Base-by-base conservation (phyloP, 2,329 filamentous ascomycete genomes). In the Talaromyces rugulosus region DNA sequence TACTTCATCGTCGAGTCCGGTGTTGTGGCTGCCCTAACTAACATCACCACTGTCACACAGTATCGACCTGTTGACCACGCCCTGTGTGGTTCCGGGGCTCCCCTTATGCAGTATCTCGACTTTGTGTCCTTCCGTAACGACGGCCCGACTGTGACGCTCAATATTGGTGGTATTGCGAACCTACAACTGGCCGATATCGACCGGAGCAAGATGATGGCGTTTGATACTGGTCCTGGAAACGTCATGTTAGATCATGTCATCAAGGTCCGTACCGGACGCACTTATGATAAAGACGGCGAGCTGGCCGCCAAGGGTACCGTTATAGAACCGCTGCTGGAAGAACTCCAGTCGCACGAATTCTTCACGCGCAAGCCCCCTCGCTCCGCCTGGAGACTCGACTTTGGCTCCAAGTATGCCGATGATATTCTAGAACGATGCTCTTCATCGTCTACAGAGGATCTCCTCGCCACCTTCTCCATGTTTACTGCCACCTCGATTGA, bases 51-150 rank as follows among this genome's bases (percentile, higher is more conserved):
- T 1, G 71, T 71, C 12, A 72, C 70, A 5, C 70, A 72, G 53
- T 72, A 71, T 52, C 67, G 70, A 4, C 71, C 71, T 1, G 42
- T 71, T 7, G 71, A 72, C 58, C 71, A 72, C 55, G 70, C 71
- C 1, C 66, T 72, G 0, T 68, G 70, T 14, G 71, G 71, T 14
- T 68, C 67, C 1, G 71, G 68, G 0, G 71, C 71, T 0, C 70
- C 70, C 1, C 63, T 73, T 16, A 72, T 73, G 71, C 71, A 72
- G 59, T 73, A 73, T 62, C 69, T 73, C 14, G 70, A 73, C 63
- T 73, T 71, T 62, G 70, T 70, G 12, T 60, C 70, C 4, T 72
- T 72, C 54, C 69, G 70, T 5, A 62, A 69, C 31, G 66, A 68
- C 51, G 66, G 61, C 0, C 67, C 66, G 3, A 66, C 64, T 0